A percentile compares a stretch with the other conserved stretches of the same genome.
These are phyloP conservation scores for Hypoxylon sp. DNA, from an alignment of 2,329 filamentous ascomycete species.

Conservation along the genomic window DNA sequence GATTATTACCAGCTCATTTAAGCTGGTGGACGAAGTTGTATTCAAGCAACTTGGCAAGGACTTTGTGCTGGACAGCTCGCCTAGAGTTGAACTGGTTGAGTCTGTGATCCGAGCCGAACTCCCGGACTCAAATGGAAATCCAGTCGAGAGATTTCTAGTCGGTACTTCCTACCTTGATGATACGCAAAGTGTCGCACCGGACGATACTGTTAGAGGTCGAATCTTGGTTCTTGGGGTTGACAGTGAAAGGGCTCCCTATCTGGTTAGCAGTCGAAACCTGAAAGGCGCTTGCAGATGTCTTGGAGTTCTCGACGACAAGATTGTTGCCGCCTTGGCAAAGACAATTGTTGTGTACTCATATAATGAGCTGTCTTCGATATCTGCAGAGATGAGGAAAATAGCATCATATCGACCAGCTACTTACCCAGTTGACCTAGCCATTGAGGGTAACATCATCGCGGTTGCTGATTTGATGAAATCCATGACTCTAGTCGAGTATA, in stretches of 20 bases:
- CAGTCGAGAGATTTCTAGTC: constrained; percentile 86
- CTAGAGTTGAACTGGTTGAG: constrained; percentile 81
- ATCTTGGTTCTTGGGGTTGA: constrained; percentile 89
- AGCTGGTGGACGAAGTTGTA: constrained; percentile 89
- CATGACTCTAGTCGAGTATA: constrained; percentile 81
- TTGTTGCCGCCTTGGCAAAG: constrained; percentile 91
- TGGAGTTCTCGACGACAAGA: constrained; percentile 79
- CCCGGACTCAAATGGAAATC: constrained; percentile 67
- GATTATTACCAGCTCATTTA: constrained; percentile 82
- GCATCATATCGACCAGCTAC: constrained; percentile 86
- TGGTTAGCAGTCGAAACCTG: constrained; percentile 77
- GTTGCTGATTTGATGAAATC: constrained; percentile 97
- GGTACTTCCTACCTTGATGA: constrained; percentile 85
- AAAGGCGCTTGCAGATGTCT: constrained; percentile 87
- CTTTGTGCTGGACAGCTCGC: constrained; percentile 69
- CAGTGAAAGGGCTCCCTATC: constrained; percentile 78
- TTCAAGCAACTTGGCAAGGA: constrained; percentile 83
- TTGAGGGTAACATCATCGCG: constrained; percentile 82
- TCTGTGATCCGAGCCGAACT: constrained; percentile 84
- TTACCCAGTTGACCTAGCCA: constrained; percentile 83
- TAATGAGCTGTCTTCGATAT: constrained; percentile 67
- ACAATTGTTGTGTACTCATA: constrained; percentile 77
- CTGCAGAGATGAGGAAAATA: constrained; percentile 75
- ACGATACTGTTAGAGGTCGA: constrained; percentile 75
- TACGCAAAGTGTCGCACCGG: constrained; percentile 61